phyloP scores from a whole-genome alignment of 371 early-diverging fungal genomes.

The Mucor sp. region DNA sequence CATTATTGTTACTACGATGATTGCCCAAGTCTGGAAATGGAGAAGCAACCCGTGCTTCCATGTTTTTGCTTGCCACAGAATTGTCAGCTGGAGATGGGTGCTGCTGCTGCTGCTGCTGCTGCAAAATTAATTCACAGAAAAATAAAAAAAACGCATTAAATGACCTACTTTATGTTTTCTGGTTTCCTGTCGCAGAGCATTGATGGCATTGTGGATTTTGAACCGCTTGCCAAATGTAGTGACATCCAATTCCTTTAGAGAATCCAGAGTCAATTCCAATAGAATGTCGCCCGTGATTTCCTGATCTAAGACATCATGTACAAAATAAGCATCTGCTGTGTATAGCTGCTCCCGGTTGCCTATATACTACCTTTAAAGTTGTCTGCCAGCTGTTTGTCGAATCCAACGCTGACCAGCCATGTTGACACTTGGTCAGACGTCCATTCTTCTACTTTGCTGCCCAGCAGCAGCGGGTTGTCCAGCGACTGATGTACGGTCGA shows the following conservation, averaged over 20 bases:
- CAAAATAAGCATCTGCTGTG: background rate
- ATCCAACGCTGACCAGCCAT: constrained; percentile 57
- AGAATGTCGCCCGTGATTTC: constrained; percentile 75
- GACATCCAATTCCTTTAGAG: constrained; percentile 74
- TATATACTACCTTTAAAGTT: constrained; percentile 59
- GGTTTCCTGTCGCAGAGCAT: constrained; percentile 40
- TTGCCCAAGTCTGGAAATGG: constrained; percentile 3
- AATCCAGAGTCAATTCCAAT: constrained; percentile 62
- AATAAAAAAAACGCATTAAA: background rate
- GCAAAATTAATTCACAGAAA: background rate
- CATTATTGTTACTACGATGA: background rate
- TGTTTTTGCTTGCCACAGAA: background rate
- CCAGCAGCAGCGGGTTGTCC: constrained; percentile 9
- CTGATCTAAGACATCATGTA: constrained; percentile 45
- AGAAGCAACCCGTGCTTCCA: constrained; percentile 5
- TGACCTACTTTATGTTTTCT: constrained; percentile 10
- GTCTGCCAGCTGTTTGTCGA: constrained; percentile 46
- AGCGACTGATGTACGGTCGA: background rate
- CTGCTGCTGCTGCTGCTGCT: no score
- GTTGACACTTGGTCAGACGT: constrained; percentile 43
- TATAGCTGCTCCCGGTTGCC: background rate
- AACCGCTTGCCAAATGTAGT: constrained; percentile 71
- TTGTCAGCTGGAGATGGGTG: background rate
- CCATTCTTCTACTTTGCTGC: constrained; percentile 47
- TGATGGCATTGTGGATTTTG: constrained; percentile 70